Evolutionary conservation across 2,329 filamentous ascomycete genomes (phyloP), one percentile per base, ranked within the genome.

Genomic region (Cladophialophora chaetospira): DNA sequence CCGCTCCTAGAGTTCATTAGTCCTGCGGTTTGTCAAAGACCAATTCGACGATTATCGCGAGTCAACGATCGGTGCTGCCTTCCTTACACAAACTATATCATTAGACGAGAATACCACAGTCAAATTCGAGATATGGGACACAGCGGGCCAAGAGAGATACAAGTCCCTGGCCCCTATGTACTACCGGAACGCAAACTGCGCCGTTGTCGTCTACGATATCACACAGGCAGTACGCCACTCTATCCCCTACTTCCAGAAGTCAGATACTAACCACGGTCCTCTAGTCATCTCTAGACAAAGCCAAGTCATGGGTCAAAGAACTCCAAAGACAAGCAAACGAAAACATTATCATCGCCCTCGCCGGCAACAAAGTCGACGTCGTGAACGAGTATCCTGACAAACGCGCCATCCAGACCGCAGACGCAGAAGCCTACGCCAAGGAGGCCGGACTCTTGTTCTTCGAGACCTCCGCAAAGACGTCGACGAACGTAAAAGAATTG

Each of bases 71-170:
- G 93, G 94, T 75, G 94, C 95, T 68, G 95, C 95, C 66, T 99
- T 99, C 82, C 84, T 99, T 66, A 99, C 94, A 69, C 94, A 99
- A 78, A 99, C 94, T 67, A 97, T 99, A 74, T 93, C 93, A 57
- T 88, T 99, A 75, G 93, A 97, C 74, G 94, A 97, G 72, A 94
- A 86, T 76, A 97, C 94, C 58, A 99, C 94, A 55, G 93, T 99
- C 77, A 99, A 99, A 81, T 99, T 99, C 71, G 94, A 99, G 78
- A 99, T 99, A 72, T 99, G 94, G 92, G 92, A 97, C 77, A 99
- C 94, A 8, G 94, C 94, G 63, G 94, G 94, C 63, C 94, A 99
- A 79, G 94, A 99, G 78, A 86, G 95, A 71, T 99, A 97, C 84
- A 97, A 97, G 82, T 97, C 94, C 10, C 82, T 99, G 65, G 94